Conservation (phyloP, 2,329 filamentous ascomycete species). For the Microcyclosporella mali region DNA sequence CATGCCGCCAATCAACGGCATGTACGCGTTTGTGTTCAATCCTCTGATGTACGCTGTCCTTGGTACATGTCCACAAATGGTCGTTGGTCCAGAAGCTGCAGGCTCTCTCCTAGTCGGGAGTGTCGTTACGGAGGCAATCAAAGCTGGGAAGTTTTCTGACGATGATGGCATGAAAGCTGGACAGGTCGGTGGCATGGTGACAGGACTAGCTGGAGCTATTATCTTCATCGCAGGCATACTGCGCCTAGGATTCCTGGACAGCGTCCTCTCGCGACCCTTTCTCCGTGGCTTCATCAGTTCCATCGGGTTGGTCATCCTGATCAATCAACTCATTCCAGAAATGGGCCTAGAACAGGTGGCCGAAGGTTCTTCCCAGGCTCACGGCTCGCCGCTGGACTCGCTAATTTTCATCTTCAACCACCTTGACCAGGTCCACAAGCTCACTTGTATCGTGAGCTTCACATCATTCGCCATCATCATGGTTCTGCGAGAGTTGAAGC, state of each 20-base stretch:
- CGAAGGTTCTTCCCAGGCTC: constrained; percentile 58
- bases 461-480: constrained; percentile 83
- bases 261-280: constrained; percentile 87
- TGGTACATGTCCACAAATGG: constrained; percentile 85
- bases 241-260: constrained; percentile 86
- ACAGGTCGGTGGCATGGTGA: constrained; percentile 78
- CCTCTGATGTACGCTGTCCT: constrained; percentile 86
- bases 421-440: constrained; percentile 57
- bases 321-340: constrained; percentile 90
- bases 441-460: constrained; percentile 71
- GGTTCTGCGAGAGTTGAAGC: constrained; percentile 75
- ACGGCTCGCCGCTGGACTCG: constrained; percentile 84
- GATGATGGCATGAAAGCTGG: constrained; percentile 68
- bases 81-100: constrained; percentile 90
- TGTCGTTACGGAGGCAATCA: constrained; percentile 72
- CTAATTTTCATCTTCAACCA: constrained; percentile 71
- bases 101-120: constrained; percentile 85
- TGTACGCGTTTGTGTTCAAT: constrained; percentile 91
- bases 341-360: constrained; percentile 67
- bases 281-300: constrained; percentile 93
- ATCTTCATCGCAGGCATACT: constrained; percentile 83
- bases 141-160: constrained; percentile 57
- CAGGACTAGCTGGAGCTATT: constrained; percentile 78
- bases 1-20: constrained; percentile 83
- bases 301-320: constrained; percentile 91